Conservation (phyloP, 2,329 filamentous ascomycete genomes). For the Lasiodiplodia hormozganensis region DNA sequence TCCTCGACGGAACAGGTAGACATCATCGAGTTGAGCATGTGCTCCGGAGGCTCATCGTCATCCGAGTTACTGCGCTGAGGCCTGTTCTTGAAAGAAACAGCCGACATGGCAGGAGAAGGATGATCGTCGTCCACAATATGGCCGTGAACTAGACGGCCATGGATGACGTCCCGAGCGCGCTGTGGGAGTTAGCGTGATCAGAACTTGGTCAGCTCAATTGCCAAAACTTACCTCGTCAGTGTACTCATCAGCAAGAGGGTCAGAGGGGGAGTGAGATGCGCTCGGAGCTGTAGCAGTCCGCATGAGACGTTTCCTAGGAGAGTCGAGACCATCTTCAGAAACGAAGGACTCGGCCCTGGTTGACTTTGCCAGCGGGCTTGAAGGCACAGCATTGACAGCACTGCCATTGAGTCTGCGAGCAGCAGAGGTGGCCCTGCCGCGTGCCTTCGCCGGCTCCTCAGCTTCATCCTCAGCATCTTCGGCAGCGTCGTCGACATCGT, state of each 20-base stretch:
- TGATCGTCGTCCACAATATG: conserved; percentile 96
- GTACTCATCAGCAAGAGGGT: conserved; percentile 60
- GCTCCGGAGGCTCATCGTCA: conserved; percentile 66
- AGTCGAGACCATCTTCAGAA: conserved; percentile 38
- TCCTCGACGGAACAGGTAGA: conserved; percentile 73
- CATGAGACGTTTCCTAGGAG: conserved; percentile 29
- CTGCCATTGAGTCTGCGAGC: conserved; percentile 16
- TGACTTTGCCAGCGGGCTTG: conserved; percentile 31
- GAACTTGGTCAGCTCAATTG: conserved; percentile 31
- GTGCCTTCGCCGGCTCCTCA: not conserved
- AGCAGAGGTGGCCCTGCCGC: conserved; percentile 7
- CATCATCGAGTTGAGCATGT: conserved; percentile 82
- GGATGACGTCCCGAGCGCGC: conserved; percentile 87
- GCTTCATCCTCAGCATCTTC: conserved; percentile 35
- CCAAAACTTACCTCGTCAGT: conserved; percentile 66
- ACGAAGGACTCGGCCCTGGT: conserved; percentile 35
- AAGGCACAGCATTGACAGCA: conserved; percentile 15
- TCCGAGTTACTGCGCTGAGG: conserved; percentile 53
- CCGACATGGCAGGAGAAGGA: conserved; percentile 74
- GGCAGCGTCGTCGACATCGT: conserved; percentile 29
- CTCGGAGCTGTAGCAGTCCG: conserved; percentile 29
- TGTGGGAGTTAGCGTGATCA: conserved; percentile 31
- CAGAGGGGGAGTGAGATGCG: conserved; percentile 38
- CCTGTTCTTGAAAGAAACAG: conserved; percentile 62
- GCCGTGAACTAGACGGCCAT: conserved; percentile 87